These are phyloP conservation scores for Aspergillus ibericus DNA, from an alignment of 2,329 filamentous ascomycete species.

Conservation along the genomic window DNA sequence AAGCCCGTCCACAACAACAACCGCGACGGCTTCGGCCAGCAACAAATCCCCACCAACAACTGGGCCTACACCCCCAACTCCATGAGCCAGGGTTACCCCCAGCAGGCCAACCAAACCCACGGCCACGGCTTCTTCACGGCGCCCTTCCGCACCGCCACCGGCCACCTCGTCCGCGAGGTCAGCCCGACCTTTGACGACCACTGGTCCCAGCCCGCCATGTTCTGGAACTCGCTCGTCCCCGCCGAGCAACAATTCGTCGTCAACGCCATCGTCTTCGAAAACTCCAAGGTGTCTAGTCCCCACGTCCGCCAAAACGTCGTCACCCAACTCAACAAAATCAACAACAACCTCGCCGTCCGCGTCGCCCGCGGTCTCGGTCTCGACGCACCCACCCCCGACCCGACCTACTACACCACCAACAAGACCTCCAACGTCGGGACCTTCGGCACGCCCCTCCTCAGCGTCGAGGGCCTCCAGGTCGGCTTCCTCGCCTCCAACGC, in stretches of 20 bases:
- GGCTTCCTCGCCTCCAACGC: slow-evolving; percentile 59
- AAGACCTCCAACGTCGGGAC: slow-evolving; percentile 62
- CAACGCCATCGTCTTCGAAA: slow-evolving; percentile 72
- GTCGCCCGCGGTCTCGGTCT: slow-evolving; percentile 64
- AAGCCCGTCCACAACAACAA: slow-evolving; percentile 70
- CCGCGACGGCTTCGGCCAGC: slow-evolving; percentile 68
- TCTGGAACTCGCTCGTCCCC: slow-evolving; percentile 69
- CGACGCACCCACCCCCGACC: slow-evolving; percentile 58
- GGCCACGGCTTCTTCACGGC: slow-evolving; percentile 71
- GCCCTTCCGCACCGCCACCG: slow-evolving; percentile 55
- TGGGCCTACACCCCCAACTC: slow-evolving; percentile 68
- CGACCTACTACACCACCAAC: slow-evolving; percentile 68
- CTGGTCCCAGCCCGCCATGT: slow-evolving; percentile 70
- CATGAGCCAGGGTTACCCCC: slow-evolving; percentile 62
- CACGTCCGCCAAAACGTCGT: slow-evolving; percentile 66
- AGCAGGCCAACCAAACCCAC: slow-evolving; percentile 63
- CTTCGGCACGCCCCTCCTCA: slow-evolving; percentile 59
- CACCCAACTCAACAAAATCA: slow-evolving; percentile 66
- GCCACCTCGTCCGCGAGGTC: slow-evolving; percentile 57
- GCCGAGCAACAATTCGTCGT: slow-evolving; percentile 70
- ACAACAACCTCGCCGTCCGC: slow-evolving; percentile 65
- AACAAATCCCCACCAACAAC: slow-evolving; percentile 67
- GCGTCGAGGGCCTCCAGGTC: slow-evolving; percentile 63
- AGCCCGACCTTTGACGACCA: slow-evolving; percentile 66
- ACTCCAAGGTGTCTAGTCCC: slow-evolving; percentile 57